phyloP scores from a whole-genome alignment of 352 stramenopile species.

The Globisporangium irregulare region DNA sequence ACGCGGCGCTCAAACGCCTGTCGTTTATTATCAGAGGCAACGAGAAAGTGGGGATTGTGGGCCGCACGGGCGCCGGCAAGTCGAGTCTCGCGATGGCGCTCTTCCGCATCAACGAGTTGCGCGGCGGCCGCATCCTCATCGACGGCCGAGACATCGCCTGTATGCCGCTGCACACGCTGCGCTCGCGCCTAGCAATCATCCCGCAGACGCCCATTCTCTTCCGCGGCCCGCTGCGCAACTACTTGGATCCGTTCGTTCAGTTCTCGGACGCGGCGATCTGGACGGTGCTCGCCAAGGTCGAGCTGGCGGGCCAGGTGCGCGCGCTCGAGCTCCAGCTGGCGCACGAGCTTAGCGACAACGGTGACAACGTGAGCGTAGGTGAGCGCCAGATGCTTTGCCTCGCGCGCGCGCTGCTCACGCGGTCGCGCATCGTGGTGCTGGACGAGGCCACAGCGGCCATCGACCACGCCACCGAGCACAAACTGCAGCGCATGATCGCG shows the following conservation, averaged over 20 bases:
- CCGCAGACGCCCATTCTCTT: conserved; percentile 92
- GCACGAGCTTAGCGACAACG: conserved; percentile 79
- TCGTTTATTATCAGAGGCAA: conserved; percentile 77
- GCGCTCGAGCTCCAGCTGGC: conserved; percentile 50
- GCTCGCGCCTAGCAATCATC: conserved; percentile 89
- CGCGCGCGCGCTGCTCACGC: conserved; percentile 89
- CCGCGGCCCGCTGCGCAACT: conserved; percentile 82
- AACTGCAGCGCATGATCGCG: conserved; percentile 77
- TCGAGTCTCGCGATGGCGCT: conserved; percentile 86
- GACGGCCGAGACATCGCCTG: conserved; percentile 89
- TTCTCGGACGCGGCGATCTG: conserved; percentile 66
- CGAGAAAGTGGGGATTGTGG: conserved; percentile 91
- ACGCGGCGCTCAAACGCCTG: conserved; percentile 43
- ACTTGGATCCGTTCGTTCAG: conserved; percentile 47
- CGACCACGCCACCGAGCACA: conserved; percentile 77
- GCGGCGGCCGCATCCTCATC: conserved; percentile 85
- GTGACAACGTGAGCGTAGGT: conserved; percentile 92
- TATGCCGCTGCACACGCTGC: conserved; percentile 83
- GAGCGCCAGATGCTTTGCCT: conserved; percentile 96
- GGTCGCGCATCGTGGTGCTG: conserved; percentile 85
- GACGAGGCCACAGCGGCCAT: conserved; percentile 79
- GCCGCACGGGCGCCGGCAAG: conserved; percentile 85
- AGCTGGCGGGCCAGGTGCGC: conserved; percentile 49
- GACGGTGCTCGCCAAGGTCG: conserved; percentile 26
- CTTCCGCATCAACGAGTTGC: conserved; percentile 93